phyloP scores from a whole-genome alignment of 495 filamentous ascomycete genomes.

The Trichoderma reesei region DNA sequence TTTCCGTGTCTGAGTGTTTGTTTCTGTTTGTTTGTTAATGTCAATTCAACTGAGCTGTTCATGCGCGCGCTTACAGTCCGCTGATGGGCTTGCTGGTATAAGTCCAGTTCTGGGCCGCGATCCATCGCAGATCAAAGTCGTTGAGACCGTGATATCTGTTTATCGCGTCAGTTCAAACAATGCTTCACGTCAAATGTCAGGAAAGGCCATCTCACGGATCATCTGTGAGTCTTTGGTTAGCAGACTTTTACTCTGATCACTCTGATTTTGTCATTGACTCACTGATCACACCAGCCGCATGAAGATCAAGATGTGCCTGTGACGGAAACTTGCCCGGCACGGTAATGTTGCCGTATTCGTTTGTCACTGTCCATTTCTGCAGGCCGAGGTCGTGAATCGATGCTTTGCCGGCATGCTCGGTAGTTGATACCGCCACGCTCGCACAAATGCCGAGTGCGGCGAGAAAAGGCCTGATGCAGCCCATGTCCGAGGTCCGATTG shows the following conservation, averaged over 20 bases:
- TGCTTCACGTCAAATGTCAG: too few relatives aligned
- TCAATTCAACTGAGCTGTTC: neutral
- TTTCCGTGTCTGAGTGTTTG: slow-evolving; percentile 18
- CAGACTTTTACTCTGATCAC: neutral
- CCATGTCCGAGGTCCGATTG: neutral
- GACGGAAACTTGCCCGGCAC: slow-evolving; percentile 53
- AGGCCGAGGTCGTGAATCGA: slow-evolving; percentile 33
- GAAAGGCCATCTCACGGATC: neutral
- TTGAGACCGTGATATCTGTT: slow-evolving; percentile 35
- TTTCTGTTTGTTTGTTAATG: neutral
- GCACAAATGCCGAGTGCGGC: neutral
- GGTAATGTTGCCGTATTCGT: slow-evolving; percentile 40
- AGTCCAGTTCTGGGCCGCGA: slow-evolving; percentile 52
- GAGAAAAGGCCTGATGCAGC: neutral
- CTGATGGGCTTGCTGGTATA: slow-evolving; percentile 41
- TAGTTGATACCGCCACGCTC: neutral
- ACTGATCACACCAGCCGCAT: slow-evolving; percentile 41
- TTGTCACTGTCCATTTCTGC: slow-evolving; percentile 47
- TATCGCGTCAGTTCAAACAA: slow-evolving; percentile 22
- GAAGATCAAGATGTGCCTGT: slow-evolving; percentile 53
- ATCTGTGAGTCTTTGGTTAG: neutral
- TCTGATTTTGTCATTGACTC: slow-evolving; percentile 26
- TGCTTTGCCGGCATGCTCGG: neutral
- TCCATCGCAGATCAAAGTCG: slow-evolving; percentile 54
- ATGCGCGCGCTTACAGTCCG: slow-evolving; percentile 31